phyloP scores from a whole-genome alignment of 1,284 basidiomycete genomes.

The Neonothopanus nambi region DNA sequence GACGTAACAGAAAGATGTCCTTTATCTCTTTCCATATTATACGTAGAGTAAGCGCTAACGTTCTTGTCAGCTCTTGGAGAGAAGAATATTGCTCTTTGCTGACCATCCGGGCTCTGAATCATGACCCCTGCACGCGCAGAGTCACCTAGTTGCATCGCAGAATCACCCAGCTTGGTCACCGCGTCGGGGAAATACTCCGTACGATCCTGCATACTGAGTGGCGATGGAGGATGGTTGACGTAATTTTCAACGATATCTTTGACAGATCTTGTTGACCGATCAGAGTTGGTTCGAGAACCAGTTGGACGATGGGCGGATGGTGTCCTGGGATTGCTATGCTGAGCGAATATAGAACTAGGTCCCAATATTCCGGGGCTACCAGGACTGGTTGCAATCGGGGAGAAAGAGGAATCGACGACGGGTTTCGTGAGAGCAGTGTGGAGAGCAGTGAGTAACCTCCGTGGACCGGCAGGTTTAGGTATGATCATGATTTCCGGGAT shows the following conservation, averaged over 20 bases:
- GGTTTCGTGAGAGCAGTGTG: conserved; percentile 86
- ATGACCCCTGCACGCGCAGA: conserved; percentile 87
- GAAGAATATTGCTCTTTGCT: conserved; percentile 94
- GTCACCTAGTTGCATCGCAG: conserved; percentile 67
- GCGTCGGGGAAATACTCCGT: conserved; percentile 88
- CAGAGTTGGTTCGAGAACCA: conserved; percentile 57
- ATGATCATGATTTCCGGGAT: conserved; percentile 89
- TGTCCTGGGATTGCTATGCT: conserved; percentile 24
- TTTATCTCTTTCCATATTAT: conserved; percentile 44
- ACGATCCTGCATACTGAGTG: conserved; percentile 73
- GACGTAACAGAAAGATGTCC: conserved; percentile 34
- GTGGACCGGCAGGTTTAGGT: conserved; percentile 92
- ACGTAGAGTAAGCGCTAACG: conserved; percentile 26
- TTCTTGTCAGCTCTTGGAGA: conserved; percentile 54
- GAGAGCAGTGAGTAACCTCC: conserved; percentile 85
- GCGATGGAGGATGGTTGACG: conserved; percentile 54
- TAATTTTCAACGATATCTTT: conserved; percentile 42
- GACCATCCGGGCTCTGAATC: conserved; percentile 90
- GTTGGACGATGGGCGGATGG: conserved; percentile 45
- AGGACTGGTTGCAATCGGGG: conserved; percentile 91
- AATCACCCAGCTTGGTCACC: conserved; percentile 63
- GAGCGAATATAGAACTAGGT: conserved; percentile 45
- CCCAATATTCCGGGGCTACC: conserved; percentile 59
- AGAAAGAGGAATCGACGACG: conserved; percentile 84
- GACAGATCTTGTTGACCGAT: conserved; percentile 56